phyloP scores from a whole-genome alignment of 2,329 filamentous ascomycete species.

The Hymenoscyphus fructigenus region DNA sequence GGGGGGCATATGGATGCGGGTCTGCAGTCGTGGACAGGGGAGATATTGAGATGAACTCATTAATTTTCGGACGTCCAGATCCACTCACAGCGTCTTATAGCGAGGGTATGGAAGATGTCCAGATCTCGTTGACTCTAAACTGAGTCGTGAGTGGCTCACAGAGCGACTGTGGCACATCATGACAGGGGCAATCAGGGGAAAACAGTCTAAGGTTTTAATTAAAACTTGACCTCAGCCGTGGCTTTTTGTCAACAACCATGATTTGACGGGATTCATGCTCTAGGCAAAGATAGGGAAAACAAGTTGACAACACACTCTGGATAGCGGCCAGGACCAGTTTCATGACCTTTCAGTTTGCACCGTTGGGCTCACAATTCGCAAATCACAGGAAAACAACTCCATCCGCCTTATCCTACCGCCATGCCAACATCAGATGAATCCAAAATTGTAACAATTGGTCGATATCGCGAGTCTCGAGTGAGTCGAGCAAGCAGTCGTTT shows the following conservation, averaged over 20 bases:
- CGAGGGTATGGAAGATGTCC: slow-evolving; percentile 2
- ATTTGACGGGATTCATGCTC: slow-evolving; percentile 3
- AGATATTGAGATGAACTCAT: slow-evolving; percentile 32
- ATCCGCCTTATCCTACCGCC: neutral
- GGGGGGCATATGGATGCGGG: slow-evolving; percentile 18
- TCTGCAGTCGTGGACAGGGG: slow-evolving; percentile 25
- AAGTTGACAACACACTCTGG: neutral
- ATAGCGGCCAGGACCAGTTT: neutral
- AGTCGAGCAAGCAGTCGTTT: neutral
- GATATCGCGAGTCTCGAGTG: neutral
- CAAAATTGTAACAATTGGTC: neutral
- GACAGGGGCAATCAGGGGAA: slow-evolving; percentile 18
- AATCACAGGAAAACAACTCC: neutral
- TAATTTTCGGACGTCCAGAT: slow-evolving; percentile 13
- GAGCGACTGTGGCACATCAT: slow-evolving; percentile 7
- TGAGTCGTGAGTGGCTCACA: slow-evolving; percentile 8
- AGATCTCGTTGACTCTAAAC: slow-evolving; percentile 18
- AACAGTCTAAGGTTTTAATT: slow-evolving; percentile 10
- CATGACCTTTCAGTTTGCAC: neutral
- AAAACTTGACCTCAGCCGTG: neutral
- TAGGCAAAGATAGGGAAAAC: neutral
- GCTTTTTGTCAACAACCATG: neutral
- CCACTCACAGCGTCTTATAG: slow-evolving; percentile 30
- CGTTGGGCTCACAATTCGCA: neutral
- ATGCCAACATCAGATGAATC: neutral